Conservation (phyloP, 2,329 filamentous ascomycete species). For the Dichotomopilus funicola region DNA sequence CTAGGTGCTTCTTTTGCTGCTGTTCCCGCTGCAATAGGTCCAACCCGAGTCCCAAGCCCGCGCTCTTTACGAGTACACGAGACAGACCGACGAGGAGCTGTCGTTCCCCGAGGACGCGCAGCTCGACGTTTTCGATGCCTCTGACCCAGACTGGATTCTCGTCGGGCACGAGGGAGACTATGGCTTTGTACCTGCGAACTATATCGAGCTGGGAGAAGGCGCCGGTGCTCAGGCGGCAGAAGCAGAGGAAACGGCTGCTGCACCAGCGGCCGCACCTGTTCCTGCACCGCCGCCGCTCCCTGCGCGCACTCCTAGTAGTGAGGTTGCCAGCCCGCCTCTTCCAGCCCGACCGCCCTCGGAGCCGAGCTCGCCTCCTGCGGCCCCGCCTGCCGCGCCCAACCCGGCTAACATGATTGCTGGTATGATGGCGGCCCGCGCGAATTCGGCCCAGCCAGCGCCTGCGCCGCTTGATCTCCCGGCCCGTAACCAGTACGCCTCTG, state of each 20-base stretch:
- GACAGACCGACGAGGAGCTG: slow-evolving; percentile 95
- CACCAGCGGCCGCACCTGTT: slow-evolving; percentile 24
- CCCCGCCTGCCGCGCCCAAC: slow-evolving; percentile 31
- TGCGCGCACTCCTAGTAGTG: slow-evolving; percentile 32
- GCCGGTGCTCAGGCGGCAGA: slow-evolving; percentile 33
- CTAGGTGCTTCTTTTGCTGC: background rate
- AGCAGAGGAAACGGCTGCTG: slow-evolving; percentile 18
- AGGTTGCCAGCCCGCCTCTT: slow-evolving; percentile 34
- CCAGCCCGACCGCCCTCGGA: slow-evolving; percentile 28
- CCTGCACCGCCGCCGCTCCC: slow-evolving; percentile 39
- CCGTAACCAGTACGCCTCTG: slow-evolving; percentile 53
- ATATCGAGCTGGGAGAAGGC: slow-evolving; percentile 65
- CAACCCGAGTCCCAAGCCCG: slow-evolving; percentile 62
- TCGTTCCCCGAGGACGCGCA: slow-evolving; percentile 86
- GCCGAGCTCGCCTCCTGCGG: slow-evolving; percentile 23
- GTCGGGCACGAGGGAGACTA: slow-evolving; percentile 79
- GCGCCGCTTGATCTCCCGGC: slow-evolving; percentile 42
- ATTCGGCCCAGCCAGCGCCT: slow-evolving; percentile 40
- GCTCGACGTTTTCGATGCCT: slow-evolving; percentile 79
- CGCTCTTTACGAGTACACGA: slow-evolving; percentile 95
- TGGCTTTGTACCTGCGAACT: slow-evolving; percentile 93
- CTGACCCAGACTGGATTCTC: slow-evolving; percentile 94
- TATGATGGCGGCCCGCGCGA: slow-evolving; percentile 45
- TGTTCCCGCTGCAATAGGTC: slow-evolving; percentile 37
- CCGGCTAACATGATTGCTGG: slow-evolving; percentile 50